A percentile compares a stretch with the other conserved stretches of the same genome.
These are phyloP conservation scores for Solanum ahanhuiri DNA, from an alignment of 257 asterid genomes.

Conservation along the genomic window DNA sequence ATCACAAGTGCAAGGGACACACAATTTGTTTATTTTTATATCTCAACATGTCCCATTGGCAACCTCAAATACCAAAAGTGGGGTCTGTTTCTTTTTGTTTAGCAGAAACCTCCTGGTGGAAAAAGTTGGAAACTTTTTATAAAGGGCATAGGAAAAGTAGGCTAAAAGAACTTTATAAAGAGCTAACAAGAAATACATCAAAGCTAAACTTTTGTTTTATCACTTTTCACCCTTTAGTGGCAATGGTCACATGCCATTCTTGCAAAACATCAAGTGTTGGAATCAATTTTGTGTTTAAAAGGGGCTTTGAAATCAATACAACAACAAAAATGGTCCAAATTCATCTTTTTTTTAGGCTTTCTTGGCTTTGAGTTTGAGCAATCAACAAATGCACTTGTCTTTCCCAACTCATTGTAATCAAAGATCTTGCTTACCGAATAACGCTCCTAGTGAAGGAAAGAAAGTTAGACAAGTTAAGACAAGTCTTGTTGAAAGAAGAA, in stretches of 20 bases:
- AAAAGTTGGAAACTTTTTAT: background rate
- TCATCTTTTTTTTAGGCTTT: background rate
- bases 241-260: slow-evolving; percentile 15
- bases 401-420: background rate
- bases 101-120: background rate
- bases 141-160: background rate
- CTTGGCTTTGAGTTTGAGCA: background rate
- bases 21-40: background rate
- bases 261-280: background rate
- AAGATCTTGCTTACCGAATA: background rate
- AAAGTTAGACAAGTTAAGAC: background rate
- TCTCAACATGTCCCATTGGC: background rate
- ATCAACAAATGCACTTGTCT: background rate
- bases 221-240: slow-evolving; percentile 5
- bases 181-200: background rate
- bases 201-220: background rate
- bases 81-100: background rate
- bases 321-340: background rate
- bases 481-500: background rate
- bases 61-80: background rate
- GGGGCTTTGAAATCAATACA: background rate
- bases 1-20: background rate
- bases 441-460: background rate
- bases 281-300: background rate
- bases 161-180: background rate